Base-by-base conservation (phyloP, 1,284 basidiomycete genomes). In the Phlebopus sp. region DNA sequence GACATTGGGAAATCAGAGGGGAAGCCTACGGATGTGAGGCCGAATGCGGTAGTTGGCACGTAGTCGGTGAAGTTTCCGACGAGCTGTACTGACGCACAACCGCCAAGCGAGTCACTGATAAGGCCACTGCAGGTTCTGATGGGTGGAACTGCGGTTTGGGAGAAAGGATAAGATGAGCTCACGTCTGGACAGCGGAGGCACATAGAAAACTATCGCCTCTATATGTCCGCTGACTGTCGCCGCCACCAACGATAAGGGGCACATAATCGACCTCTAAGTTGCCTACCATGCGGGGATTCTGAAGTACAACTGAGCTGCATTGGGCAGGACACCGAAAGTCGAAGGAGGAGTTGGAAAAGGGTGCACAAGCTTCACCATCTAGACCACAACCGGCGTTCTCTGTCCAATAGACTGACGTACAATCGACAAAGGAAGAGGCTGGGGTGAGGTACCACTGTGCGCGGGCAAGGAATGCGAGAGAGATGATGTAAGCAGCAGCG, bases 191-290 rank as follows among this genome's bases (percentile, higher is more conserved):
- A n/a, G 91, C 91, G 36, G 91, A 83, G 31, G 90, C 81, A 63
- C 92, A 95, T 30, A 94, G 78, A 63, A 93, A 95, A 43, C 77
- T 84, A 63, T 95, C 92, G 1, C 82, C 90, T 57, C 92, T 76
- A 59, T 93, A 94, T 3, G 89, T 90, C 23, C 64, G 59, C 41
- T 82, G 72, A 3, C 52, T 55, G 63, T 90, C 86, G 4, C 88
- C 89, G 13, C 92, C 92, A 8, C 92, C 92, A 1, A 95, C 86
- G 42, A 95, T 76, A 18, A 94, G 73, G 5, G 91, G 87, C 17
- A 80, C 75, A 56, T 82, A 89, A 34, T 79, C 79, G 32, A 84
- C 73, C 52, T 83, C 71, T 46, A 81, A 67, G 49, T 79, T 64
- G 23, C 92, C 91, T n/a, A 95, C 76, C 0, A 88, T 79, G 38